A percentile compares a stretch with the other conserved stretches of the same genome.
phyloP scores from a whole-genome alignment of 257 asterid genomes.

The Henckelia pumila region DNA sequence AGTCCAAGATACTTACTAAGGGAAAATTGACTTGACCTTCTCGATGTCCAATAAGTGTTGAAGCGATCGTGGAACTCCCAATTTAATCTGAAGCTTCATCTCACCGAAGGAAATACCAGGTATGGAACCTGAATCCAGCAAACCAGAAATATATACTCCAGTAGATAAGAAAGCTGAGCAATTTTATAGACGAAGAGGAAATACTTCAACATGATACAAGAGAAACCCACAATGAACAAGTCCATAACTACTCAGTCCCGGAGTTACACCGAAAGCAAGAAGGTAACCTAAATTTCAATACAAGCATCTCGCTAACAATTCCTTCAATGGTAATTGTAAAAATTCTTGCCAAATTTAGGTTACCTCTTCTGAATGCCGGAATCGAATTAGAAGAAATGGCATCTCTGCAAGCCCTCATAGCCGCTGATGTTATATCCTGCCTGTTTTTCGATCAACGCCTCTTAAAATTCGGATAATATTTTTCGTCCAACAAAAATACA shows the following conservation, averaged over 20 bases:
- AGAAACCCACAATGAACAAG: background rate
- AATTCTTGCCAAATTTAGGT: background rate
- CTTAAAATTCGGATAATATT: background rate
- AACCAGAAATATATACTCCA: background rate
- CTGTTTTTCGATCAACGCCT: conserved; percentile 32
- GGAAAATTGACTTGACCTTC: conserved; percentile 88
- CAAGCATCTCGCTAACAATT: background rate
- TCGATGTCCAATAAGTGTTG: conserved; percentile 69
- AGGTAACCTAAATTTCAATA: background rate
- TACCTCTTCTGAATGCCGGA: conserved; percentile 91
- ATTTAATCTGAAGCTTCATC: conserved; percentile 92
- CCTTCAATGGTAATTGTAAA: background rate
- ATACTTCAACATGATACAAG: conserved; percentile 6
- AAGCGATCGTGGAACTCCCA: conserved; percentile 82
- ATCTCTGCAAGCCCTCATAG: conserved; percentile 88
- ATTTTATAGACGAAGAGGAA: conserved; percentile 1
- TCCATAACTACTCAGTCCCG: background rate
- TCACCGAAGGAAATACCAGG: conserved; percentile 89
- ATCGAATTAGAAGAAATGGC: conserved; percentile 91
- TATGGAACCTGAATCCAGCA: conserved; percentile 54
- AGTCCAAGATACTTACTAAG: conserved; percentile 65
- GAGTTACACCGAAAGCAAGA: background rate
- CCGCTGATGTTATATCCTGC: conserved; percentile 88
- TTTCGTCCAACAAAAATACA: background rate
- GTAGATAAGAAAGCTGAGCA: background rate